These are phyloP conservation scores for Tolypocladium pustulatum DNA, from an alignment of 2,329 filamentous ascomycete species.

Conservation along the genomic window DNA sequence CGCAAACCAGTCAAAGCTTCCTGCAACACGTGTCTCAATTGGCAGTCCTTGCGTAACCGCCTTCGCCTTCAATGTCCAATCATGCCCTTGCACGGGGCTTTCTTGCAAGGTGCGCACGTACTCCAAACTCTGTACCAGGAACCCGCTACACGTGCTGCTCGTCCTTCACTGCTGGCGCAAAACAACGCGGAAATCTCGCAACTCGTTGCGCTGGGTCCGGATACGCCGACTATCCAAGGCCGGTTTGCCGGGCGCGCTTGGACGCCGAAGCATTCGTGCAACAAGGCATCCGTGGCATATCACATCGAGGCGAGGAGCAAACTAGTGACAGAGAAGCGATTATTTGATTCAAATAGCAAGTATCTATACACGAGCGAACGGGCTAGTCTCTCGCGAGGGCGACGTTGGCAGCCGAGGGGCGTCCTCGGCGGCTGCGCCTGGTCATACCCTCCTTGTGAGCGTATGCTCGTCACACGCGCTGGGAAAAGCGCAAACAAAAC, in stretches of 20 bases:
- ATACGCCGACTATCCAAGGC: neutral
- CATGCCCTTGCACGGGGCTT: neutral
- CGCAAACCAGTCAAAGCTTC: neutral
- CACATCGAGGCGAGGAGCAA: neutral
- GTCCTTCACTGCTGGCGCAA: neutral
- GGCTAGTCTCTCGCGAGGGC: slow-evolving; percentile 16
- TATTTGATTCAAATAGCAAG: slow-evolving; percentile 19
- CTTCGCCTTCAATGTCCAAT: neutral
- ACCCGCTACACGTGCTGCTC: too few relatives aligned
- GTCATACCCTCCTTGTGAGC: neutral
- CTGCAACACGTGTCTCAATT: neutral
- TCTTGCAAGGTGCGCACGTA: neutral
- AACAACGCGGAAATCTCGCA: neutral
- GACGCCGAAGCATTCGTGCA: neutral
- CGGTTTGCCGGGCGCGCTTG: neutral
- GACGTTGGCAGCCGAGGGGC: neutral
- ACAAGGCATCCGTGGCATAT: neutral
- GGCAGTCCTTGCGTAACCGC: neutral
- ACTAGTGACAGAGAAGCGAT: slow-evolving; percentile 13
- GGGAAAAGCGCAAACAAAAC: neutral
- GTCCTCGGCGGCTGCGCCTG: neutral
- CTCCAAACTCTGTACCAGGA: neutral
- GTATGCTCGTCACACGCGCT: neutral
- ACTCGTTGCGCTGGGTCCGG: neutral
- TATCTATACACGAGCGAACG: slow-evolving; percentile 25